Conservation (phyloP, 2,329 filamentous ascomycete genomes). For the Ilyonectria robusta region DNA sequence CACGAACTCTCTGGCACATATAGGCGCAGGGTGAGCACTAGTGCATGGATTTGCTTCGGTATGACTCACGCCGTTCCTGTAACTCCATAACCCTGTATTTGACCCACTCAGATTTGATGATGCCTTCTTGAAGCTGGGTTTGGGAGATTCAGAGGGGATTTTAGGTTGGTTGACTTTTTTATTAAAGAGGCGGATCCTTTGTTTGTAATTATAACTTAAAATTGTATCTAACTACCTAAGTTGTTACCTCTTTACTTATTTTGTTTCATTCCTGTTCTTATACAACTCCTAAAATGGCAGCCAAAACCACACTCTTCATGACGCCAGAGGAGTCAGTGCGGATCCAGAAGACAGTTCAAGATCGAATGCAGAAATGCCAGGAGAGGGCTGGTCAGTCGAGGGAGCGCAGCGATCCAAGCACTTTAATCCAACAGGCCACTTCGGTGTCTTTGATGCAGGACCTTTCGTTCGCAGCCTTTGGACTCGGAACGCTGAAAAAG, state of each 20-base stretch:
- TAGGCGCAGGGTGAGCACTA: background rate
- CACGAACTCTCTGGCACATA: background rate
- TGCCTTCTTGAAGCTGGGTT: background rate
- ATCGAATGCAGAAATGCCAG: slow-evolving; percentile 40
- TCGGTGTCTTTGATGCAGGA: slow-evolving; percentile 52
- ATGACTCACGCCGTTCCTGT: background rate
- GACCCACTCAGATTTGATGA: background rate
- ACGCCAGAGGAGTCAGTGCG: slow-evolving; percentile 50
- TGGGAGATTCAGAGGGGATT: background rate
- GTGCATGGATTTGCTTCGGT: background rate
- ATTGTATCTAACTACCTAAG: background rate
- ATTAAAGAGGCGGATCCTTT: background rate
- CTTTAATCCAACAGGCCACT: slow-evolving; percentile 45
- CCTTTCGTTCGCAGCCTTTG: slow-evolving; percentile 43
- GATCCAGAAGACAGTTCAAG: slow-evolving; percentile 44
- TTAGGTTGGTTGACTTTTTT: background rate
- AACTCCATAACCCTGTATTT: background rate
- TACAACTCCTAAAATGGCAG: slow-evolving; percentile 31
- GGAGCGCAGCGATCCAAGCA: slow-evolving; percentile 35
- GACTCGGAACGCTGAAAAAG: slow-evolving; percentile 28
- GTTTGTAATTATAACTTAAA: too few species aligned
- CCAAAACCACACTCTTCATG: slow-evolving; percentile 50
- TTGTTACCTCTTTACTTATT: background rate
- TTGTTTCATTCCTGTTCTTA: too few species aligned
- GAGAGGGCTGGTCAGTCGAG: slow-evolving; percentile 39